Percentiles rank a stretch among this genome's conserved stretches.
Evolutionary conservation across 495 filamentous ascomycete genomes (phyloP).

Genomic region (Penicillium roqueforti): DNA sequence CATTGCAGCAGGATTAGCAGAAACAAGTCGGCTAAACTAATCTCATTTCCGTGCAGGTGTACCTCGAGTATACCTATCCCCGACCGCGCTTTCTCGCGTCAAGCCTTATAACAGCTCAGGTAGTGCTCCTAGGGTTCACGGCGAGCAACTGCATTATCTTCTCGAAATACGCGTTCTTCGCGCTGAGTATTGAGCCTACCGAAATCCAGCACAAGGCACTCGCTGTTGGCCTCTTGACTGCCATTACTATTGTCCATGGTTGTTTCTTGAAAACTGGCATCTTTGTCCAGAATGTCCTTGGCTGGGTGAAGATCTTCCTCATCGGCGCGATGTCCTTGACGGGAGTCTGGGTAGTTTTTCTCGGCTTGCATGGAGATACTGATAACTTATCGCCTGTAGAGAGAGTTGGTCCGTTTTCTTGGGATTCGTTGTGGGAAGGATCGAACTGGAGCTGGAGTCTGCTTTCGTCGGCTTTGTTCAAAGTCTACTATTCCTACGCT

Average conservation of each 20-base stretch:
- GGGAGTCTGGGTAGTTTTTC: slow-evolving; percentile 40
- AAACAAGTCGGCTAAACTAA: slow-evolving; percentile 2
- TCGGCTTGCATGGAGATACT: slow-evolving; percentile 23
- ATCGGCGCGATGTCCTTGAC: slow-evolving; percentile 44
- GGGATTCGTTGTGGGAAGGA: slow-evolving; percentile 38
- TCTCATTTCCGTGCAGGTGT: slow-evolving; percentile 38
- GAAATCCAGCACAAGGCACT: slow-evolving; percentile 36
- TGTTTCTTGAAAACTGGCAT: slow-evolving; percentile 37
- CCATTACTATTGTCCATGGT: slow-evolving; percentile 38
- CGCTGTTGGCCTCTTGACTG: slow-evolving; percentile 34
- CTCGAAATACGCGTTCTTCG: slow-evolving; percentile 44
- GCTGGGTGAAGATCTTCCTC: slow-evolving; percentile 46
- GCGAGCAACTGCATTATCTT: slow-evolving; percentile 46
- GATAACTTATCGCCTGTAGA: slow-evolving; percentile 6
- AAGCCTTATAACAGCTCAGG: slow-evolving; percentile 61
- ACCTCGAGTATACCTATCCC: slow-evolving; percentile 72
- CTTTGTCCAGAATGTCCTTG: slow-evolving; percentile 43
- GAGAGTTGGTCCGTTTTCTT: slow-evolving; percentile 12
- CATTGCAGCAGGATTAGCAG: background rate
- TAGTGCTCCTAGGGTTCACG: slow-evolving; percentile 66
- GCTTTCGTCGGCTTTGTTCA: slow-evolving; percentile 62
- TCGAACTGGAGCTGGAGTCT: slow-evolving; percentile 50
- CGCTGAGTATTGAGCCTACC: slow-evolving; percentile 27
- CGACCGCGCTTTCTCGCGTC: slow-evolving; percentile 65
- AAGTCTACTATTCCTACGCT: slow-evolving; percentile 68